phyloP scores from a whole-genome alignment of 2,329 filamentous ascomycete genomes.

The Colletotrichum sp. region DNA sequence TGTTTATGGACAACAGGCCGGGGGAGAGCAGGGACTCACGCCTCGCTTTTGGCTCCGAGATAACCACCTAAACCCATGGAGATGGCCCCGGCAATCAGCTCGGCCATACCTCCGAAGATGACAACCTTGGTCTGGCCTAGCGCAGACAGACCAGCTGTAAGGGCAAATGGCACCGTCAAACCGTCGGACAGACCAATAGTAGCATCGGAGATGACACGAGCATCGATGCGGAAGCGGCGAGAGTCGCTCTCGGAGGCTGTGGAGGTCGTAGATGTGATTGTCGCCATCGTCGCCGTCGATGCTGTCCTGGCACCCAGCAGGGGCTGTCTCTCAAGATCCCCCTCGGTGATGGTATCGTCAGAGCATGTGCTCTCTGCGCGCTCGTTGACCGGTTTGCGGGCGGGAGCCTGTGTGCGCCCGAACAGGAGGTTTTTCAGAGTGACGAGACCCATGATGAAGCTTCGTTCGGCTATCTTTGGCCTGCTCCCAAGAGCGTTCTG shows the following conservation, averaged over 20 bases:
- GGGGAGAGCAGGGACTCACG: slow-evolving; percentile 1
- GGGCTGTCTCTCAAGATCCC: slow-evolving; percentile 22
- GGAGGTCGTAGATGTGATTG: neutral
- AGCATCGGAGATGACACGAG: slow-evolving; percentile 26
- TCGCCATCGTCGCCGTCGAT: slow-evolving; percentile 4
- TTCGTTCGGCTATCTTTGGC: neutral
- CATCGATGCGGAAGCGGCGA: slow-evolving; percentile 20
- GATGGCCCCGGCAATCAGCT: slow-evolving; percentile 77
- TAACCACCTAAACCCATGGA: slow-evolving; percentile 81
- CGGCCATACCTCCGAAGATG: slow-evolving; percentile 75
- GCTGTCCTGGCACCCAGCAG: slow-evolving; percentile 11
- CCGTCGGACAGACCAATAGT: slow-evolving; percentile 77
- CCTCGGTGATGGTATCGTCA: slow-evolving; percentile 19
- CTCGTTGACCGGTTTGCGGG: neutral
- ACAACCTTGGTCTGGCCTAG: slow-evolving; percentile 70
- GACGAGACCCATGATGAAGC: slow-evolving; percentile 20
- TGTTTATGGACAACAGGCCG: neutral
- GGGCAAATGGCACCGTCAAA: slow-evolving; percentile 79
- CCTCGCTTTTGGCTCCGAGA: slow-evolving; percentile 67
- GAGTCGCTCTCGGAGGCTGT: slow-evolving; percentile 4
- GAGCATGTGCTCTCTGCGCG: slow-evolving; percentile 18
- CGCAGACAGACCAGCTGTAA: slow-evolving; percentile 74
- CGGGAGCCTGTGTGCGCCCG: slow-evolving; percentile 5
- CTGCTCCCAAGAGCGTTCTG: neutral
- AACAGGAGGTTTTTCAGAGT: slow-evolving; percentile 22